Conservation (phyloP, 2,329 filamentous ascomycete species). For the Fusarium tupiense region DNA sequence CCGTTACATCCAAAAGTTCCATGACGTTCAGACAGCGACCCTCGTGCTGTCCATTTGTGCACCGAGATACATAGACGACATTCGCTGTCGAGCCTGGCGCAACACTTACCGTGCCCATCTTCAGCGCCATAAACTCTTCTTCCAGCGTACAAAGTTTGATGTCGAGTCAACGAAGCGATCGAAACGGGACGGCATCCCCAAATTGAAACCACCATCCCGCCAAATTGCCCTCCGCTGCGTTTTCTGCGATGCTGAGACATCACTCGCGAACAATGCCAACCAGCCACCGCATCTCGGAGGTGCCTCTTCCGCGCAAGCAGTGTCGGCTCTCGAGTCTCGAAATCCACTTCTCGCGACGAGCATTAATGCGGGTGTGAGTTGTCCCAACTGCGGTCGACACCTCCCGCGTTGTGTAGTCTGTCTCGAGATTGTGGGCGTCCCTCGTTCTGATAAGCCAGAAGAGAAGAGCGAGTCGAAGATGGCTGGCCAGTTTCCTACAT, state of each 20-base stretch:
- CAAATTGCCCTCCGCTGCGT: slow-evolving; percentile 81
- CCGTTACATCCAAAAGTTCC: slow-evolving; percentile 77
- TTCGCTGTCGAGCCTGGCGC: slow-evolving; percentile 79
- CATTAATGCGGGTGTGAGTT: slow-evolving; percentile 70
- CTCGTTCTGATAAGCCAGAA: slow-evolving; percentile 68
- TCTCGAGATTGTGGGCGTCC: slow-evolving; percentile 72
- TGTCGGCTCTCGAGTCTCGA: slow-evolving; percentile 49
- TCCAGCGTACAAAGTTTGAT: slow-evolving; percentile 80
- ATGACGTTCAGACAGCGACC: slow-evolving; percentile 82
- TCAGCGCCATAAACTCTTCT: slow-evolving; percentile 77
- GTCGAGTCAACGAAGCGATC: slow-evolving; percentile 78
- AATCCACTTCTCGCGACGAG: slow-evolving; percentile 68
- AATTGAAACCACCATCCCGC: slow-evolving; percentile 63
- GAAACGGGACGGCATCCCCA: slow-evolving; percentile 65
- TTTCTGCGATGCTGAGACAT: slow-evolving; percentile 75
- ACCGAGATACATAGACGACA: slow-evolving; percentile 80
- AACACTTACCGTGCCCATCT: slow-evolving; percentile 76
- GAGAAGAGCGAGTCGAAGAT: slow-evolving; percentile 59
- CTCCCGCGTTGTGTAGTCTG: slow-evolving; percentile 75
- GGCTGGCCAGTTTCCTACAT: slow-evolving; percentile 71
- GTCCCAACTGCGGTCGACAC: slow-evolving; percentile 73
- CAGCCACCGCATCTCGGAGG: slow-evolving; percentile 21
- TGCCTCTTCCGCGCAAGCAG: slow-evolving; percentile 22
- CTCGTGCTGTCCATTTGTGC: slow-evolving; percentile 78
- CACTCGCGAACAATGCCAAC: slow-evolving; percentile 53